phyloP scores from a whole-genome alignment of 495 filamentous ascomycete species.

The Trichoderma reesei region DNA sequence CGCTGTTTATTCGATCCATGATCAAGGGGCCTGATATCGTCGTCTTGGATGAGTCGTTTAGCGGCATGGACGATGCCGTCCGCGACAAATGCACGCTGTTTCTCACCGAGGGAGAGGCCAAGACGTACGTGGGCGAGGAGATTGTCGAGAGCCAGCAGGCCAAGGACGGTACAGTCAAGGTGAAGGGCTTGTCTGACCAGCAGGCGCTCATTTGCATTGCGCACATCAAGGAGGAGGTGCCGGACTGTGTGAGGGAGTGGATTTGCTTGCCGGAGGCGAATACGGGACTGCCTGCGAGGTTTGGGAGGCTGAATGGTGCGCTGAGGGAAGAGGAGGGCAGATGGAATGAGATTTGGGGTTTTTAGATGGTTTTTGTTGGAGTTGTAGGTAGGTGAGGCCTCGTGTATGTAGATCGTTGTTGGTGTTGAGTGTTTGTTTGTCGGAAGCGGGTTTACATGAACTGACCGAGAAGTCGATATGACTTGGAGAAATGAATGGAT shows the following conservation, averaged over 20 bases:
- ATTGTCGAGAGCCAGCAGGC: constrained; percentile 34
- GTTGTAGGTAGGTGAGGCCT: background rate
- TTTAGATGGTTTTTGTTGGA: constrained; percentile 14
- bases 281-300: constrained; percentile 43
- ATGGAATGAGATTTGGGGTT: constrained; percentile 57
- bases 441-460: background rate
- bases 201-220: constrained; percentile 83
- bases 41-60: constrained; percentile 88
- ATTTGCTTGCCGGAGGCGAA: constrained; percentile 65
- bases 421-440: too few species aligned
- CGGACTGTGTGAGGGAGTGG: constrained; percentile 66
- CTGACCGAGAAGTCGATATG: background rate
- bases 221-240: constrained; percentile 85
- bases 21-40: constrained; percentile 78
- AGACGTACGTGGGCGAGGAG: constrained; percentile 22
- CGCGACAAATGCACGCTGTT: constrained; percentile 76
- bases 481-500: too few species aligned
- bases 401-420: background rate
- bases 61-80: constrained; percentile 74
- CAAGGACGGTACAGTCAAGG: constrained; percentile 27
- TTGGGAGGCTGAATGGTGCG: constrained; percentile 46
- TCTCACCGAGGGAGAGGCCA: constrained; percentile 51
- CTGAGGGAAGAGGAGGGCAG: constrained; percentile 39
- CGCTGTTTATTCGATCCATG: constrained; percentile 76
- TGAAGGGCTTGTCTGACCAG: constrained; percentile 47